These are phyloP conservation scores for Microbotryomycetes sp. DNA, from an alignment of 1,284 basidiomycete species.

Conservation along the genomic window DNA sequence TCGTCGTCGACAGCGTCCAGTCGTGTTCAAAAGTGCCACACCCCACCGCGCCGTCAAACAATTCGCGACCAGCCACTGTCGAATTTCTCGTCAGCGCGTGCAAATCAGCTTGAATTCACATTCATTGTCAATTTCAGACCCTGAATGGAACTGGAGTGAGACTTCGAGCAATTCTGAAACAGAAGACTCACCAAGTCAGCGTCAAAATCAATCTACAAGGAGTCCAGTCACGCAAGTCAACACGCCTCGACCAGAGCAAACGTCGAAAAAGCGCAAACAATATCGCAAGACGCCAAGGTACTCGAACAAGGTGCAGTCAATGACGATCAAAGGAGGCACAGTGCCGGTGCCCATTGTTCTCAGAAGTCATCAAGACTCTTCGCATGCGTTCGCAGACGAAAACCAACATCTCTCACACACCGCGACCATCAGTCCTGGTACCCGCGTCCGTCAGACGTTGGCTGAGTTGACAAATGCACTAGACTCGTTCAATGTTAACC, in stretches of 20 bases:
- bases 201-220: too few species aligned
- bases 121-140: too few species aligned
- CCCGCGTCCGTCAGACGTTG: background rate
- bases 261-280: background rate
- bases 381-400: background rate
- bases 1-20: background rate
- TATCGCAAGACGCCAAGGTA: background rate
- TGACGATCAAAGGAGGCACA: background rate
- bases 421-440: background rate
- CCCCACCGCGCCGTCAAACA: too few species aligned
- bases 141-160: too few species aligned
- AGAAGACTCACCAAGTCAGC: too few species aligned
- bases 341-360: background rate
- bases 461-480: background rate
- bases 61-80: too few species aligned
- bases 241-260: too few species aligned
- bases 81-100: too few species aligned
- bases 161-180: too few species aligned
- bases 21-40: background rate
- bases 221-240: too few species aligned
- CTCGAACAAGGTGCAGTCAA: background rate
- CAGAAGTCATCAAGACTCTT: background rate
- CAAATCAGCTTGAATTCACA: too few species aligned
- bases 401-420: too few species aligned
- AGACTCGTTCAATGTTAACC: background rate